Base-by-base conservation (phyloP, 805 yeast species). In the Wickerhamomyces alni region DNA sequence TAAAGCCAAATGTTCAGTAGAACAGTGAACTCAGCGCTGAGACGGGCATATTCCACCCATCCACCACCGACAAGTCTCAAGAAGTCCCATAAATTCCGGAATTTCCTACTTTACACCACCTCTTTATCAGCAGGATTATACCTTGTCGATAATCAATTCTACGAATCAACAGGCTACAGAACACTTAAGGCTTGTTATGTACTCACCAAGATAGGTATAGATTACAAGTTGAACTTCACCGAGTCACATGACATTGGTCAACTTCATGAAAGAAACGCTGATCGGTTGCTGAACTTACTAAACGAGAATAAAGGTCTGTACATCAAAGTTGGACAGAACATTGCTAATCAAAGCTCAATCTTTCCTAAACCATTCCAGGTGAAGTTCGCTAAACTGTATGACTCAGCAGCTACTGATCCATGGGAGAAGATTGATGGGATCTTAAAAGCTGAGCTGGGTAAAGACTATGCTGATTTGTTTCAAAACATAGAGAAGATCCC, bases 311-410 rank as follows among this genome's bases (percentile, higher is more conserved):
- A 70, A 46, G 83, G 84, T 2, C 65, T 85, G 16, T 85, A 82
- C 54, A 79, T 85, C 56, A 84, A 84, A 56, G 59, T 82, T 48
- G 94, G 93, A 18, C 93, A 84, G 66, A 80, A 85, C 37, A 70
- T 84, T 34, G 91, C 93, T 3, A 77, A 83, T 52, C 93, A 85
- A 55, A 79, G 87, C 1, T 61, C 71, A 21, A 66, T 81, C 51
- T 74, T 84, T 46, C 94, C 94, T 3, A 58, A 65, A 27, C 81
- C 77, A 17, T 82, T 66, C 58, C 86, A 78, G 47, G 69, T 65
- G 30, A 70, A 73, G 50, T 79, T 84, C 52, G 63, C 69, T 12
- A 58, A 63, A 41, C 60, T 84, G 36, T 84, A 81, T 50, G 93
- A 84, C 54, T 66, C 69, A 36, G 93, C 91, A 1, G 87, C 88